Conservation (phyloP, 192 early-diverging fungal genomes). For the Phlyctochytrium planicorne region DNA sequence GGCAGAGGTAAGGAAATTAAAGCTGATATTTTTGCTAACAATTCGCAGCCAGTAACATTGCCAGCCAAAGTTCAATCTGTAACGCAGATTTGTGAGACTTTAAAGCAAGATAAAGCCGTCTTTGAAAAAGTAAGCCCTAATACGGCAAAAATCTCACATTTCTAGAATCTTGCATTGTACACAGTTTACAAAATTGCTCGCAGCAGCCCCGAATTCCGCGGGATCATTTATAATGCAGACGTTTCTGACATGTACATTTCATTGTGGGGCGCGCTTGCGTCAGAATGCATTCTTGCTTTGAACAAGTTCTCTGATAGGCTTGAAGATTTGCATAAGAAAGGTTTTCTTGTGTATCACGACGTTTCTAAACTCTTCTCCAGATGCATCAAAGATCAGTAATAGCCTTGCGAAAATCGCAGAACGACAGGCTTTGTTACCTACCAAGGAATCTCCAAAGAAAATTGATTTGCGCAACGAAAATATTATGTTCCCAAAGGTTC, state of each 20-base stretch:
- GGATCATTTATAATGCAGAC: not conserved
- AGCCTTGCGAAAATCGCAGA: not conserved
- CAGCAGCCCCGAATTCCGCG: not conserved
- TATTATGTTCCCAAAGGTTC: too few species aligned
- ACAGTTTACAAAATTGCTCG: not conserved
- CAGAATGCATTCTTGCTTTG: not conserved
- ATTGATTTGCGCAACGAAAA: not conserved
- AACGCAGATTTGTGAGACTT: not conserved
- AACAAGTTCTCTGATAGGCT: not conserved
- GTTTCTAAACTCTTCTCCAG: not conserved
- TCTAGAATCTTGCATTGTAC: too few species aligned
- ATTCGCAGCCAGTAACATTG: not conserved
- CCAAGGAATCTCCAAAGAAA: not conserved
- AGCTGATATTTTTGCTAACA: not conserved
- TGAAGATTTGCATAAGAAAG: not conserved
- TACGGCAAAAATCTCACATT: too few species aligned
- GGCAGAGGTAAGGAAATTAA: not conserved
- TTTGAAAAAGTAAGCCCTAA: not conserved
- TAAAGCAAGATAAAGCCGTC: not conserved
- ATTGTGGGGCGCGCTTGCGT: not conserved
- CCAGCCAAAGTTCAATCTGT: not conserved
- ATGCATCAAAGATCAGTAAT: not conserved
- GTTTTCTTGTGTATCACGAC: not conserved
- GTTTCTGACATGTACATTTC: not conserved
- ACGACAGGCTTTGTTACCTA: not conserved